Evolutionary conservation across 192 early-diverging fungal species (phyloP).

Genomic region (Podila clonocystis): DNA sequence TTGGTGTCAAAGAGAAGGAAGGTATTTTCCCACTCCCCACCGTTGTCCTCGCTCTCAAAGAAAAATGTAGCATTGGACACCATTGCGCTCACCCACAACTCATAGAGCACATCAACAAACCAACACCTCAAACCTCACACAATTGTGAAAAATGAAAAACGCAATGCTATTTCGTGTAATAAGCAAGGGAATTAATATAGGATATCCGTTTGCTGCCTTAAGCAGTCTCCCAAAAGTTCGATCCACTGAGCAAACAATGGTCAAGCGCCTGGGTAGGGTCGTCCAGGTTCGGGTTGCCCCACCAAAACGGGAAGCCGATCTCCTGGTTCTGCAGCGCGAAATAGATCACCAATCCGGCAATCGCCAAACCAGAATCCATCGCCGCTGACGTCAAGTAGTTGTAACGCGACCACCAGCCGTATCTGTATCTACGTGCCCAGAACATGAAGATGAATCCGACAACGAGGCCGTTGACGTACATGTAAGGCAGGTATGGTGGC

Average conservation of each 20-base stretch:
- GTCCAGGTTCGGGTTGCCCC: conserved; percentile 43
- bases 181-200: conserved; percentile 45
- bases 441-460: too few relatives aligned
- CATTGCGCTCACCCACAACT: too few relatives aligned
- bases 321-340: conserved; percentile 26
- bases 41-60: too few relatives aligned
- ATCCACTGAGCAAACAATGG: conserved; percentile 51
- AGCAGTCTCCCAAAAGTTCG: too few relatives aligned
- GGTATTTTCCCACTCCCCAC: too few relatives aligned
- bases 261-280: background rate
- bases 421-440: too few relatives aligned
- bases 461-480: too few relatives aligned
- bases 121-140: too few relatives aligned
- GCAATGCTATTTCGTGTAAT: conserved; percentile 42
- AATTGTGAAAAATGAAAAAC: conserved; percentile 40
- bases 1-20: too few relatives aligned
- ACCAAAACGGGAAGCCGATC: conserved; percentile 9
- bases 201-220: conserved; percentile 7
- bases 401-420: too few relatives aligned
- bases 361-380: conserved; percentile 65
- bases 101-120: too few relatives aligned
- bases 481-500: conserved; percentile 6
- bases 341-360: conserved; percentile 56
- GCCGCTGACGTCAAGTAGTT: conserved; percentile 42
- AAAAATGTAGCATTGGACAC: too few relatives aligned